Evolutionary conservation across 306 rosid genomes (phyloP), one percentile per base, ranked within the genome.

Genomic region (Lathyrus aphaca): DNA sequence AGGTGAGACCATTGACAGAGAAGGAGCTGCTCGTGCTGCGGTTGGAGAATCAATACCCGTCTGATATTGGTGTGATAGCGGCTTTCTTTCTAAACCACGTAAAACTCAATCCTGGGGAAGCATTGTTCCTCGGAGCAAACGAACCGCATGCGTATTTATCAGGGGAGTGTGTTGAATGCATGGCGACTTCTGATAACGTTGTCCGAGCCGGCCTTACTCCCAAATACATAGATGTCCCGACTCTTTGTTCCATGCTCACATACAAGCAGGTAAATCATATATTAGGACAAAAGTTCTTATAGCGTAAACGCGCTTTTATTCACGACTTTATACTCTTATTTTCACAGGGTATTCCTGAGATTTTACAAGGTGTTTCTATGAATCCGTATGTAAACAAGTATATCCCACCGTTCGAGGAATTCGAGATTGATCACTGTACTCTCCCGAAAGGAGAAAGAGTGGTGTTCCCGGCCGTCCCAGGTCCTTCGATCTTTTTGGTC

Each of bases 131-230:
- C 1, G 95, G 97, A 4, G 87, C 96, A 64, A 91, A 94, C 21
- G 99, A 91, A 74, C 99, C 95, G 0, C 99, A 94, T 69, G 96
- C 99, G 30, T 94, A 94, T 74, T 61, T 91, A 61, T 80, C 73
- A 0, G 99, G 99, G 1, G 97, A 87, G 64, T 91, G 95, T 56
- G 10, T 94, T 15, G 97, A 94, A 67, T 94, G 99, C 79, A 94
- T 94, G 99, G 99, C 99, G 21, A 91, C 99, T 71, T 91, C 99
- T 2, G 99, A 94, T 84, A 94, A 94, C 51, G 99, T 94, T 42
- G 95, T 94, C 18, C 87, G 99, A 45, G 99, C 99, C 11, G 99
- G 99, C 62, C 87, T 94, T 35, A 91, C 99, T 64, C 97, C 99
- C 54, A 94, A 94, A 82, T 71, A 72, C 69, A 86, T 86, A 18